These are phyloP conservation scores for Neoscytalidium dimidiatum DNA, from an alignment of 2,329 filamentous ascomycete genomes.

Conservation along the genomic window DNA sequence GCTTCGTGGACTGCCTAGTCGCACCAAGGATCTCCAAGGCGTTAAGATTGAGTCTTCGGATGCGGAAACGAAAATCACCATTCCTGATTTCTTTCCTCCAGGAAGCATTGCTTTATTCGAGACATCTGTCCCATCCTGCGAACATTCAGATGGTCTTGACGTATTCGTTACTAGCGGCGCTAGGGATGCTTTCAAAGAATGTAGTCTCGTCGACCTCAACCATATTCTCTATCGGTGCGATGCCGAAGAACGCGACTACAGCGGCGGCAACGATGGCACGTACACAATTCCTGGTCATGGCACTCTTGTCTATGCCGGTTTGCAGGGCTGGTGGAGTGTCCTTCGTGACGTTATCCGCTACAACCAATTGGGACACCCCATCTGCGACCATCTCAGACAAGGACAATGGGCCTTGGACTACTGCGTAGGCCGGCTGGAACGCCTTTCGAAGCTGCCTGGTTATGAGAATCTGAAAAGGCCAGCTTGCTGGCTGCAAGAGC, in stretches of 20 bases:
- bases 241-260: conserved; percentile 80
- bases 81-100: conserved; percentile 83
- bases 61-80: conserved; percentile 75
- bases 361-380: conserved; percentile 88
- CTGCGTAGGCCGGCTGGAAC: conserved; percentile 74
- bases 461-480: conserved; percentile 66
- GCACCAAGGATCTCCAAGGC: conserved; percentile 72
- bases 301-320: conserved; percentile 85
- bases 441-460: conserved; percentile 63
- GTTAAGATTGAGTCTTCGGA: conserved; percentile 71
- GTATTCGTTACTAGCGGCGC: conserved; percentile 82
- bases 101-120: conserved; percentile 95
- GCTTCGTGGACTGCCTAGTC: conserved; percentile 81
- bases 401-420: conserved; percentile 94
- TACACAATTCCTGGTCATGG: conserved; percentile 86
- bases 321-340: conserved; percentile 99
- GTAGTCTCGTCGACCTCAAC: conserved; percentile 83
- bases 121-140: conserved; percentile 88
- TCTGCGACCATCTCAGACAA: conserved; percentile 89
- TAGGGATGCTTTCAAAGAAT: conserved; percentile 72
- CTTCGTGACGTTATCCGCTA: conserved; percentile 80
- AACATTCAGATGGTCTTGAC: conserved; percentile 81
- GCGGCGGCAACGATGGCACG: conserved; percentile 77
- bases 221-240: conserved; percentile 90
- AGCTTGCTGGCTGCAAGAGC: conserved; percentile 76